Evolutionary conservation across 2,329 filamentous ascomycete genomes (phyloP), one percentile per base, ranked within the genome.

Genomic region (Penicillium fuscoglaucum): DNA sequence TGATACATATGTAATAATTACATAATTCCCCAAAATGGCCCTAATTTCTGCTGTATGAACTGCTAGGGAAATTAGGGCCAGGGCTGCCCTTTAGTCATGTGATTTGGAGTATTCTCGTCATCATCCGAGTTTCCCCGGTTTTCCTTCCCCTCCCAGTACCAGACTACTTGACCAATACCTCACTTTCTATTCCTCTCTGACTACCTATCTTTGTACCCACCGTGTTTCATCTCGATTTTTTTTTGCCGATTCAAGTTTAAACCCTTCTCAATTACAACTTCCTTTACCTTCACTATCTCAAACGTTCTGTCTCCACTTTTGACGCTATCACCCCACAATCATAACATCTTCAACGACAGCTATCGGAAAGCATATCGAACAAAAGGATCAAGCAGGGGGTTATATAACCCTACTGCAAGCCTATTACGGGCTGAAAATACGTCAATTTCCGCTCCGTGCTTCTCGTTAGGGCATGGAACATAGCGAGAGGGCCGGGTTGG

Each of bases 381-480:
- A 58, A 49, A 35, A 58, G 47, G 31, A 50, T 26, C 37, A 29
- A 37, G 56, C 57, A 60, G 63, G 50, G 61, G 61, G 63, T 64
- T 66, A 63, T 59, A 61, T 47, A 68, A 59, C 61, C 61, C 62
- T 54, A 61, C 63, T 64, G 61, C 60, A 49, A 61, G 53, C 60
- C 60, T 61, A 26, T 40, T 7, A 56, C 21, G 40, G 59, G 57
- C 58, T 57, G 49, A 51, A 48, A 51, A 51, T 58, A 59, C 59
- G 56, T 64, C 58, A 60, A 52, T 58, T 51, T 29, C 9, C 12
- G 24, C 51, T 51, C 58, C 53, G 57, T 61, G 59, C 61, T 66
- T 66, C 68, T 64, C 51, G 50, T 53, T 67, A 66, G 72, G 69
- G 71, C 70, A 77, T 77, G 75, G 75, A 74, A 59, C 66, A 74